phyloP scores from a whole-genome alignment of 768 basidiomycete species.

The Auriscalpium microsporum region DNA sequence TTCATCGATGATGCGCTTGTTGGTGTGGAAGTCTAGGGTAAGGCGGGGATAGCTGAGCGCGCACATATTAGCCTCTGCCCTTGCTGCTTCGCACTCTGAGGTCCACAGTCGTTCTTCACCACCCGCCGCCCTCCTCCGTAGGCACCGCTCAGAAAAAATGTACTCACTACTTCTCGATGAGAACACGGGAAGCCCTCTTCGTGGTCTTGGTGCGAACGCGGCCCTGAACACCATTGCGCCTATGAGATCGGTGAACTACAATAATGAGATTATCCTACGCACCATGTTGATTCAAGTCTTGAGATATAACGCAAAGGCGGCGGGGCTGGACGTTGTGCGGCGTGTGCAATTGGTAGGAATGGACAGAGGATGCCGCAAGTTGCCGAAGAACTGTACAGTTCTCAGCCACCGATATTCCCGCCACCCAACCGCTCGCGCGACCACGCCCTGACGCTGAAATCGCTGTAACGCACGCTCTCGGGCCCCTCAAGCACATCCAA shows the following conservation, averaged over 20 bases:
- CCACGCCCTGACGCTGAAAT: slow-evolving; percentile 1
- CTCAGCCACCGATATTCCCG: slow-evolving; percentile 14
- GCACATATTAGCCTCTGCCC: not conserved
- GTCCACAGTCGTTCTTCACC: not conserved
- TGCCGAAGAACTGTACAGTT: slow-evolving; percentile 30
- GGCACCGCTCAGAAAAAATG: not conserved
- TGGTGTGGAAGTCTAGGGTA: slow-evolving; percentile 99
- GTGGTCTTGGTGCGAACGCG: slow-evolving; percentile 99
- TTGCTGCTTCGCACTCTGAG: not conserved
- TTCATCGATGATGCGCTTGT: slow-evolving; percentile 98
- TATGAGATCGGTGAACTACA: too few relatives aligned
- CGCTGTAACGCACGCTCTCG: slow-evolving; percentile 5
- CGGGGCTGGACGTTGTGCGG: slow-evolving; percentile 18
- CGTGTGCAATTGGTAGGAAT: slow-evolving; percentile 16
- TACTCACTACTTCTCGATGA: slow-evolving; percentile 98
- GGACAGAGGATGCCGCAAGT: slow-evolving; percentile 15
- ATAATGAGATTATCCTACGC: slow-evolving; percentile 8
- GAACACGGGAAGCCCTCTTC: slow-evolving; percentile 96
- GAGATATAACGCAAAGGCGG: not conserved
- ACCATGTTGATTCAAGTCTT: slow-evolving; percentile 42
- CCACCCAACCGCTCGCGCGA: not conserved
- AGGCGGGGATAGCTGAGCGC: slow-evolving; percentile 85
- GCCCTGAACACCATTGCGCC: slow-evolving; percentile 46
- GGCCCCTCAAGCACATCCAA: slow-evolving; percentile 27
- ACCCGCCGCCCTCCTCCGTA: not conserved